Conservation (phyloP, 768 basidiomycete species). For the Arthromyces matolae region DNA sequence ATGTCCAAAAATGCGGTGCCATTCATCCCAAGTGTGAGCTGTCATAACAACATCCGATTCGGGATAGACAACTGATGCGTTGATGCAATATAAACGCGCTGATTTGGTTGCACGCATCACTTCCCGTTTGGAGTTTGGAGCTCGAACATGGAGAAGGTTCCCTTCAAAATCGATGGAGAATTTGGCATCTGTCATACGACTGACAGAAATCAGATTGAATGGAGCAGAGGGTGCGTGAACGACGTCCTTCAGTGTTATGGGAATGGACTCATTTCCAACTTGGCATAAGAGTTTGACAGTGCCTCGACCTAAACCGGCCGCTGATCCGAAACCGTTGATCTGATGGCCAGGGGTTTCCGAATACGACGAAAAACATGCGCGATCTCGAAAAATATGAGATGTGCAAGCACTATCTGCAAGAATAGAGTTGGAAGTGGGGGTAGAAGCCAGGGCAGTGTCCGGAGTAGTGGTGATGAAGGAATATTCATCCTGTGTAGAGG, state of each 20-base stretch:
- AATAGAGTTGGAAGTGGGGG: not conserved
- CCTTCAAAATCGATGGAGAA: slow-evolving; percentile 2
- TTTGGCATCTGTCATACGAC: slow-evolving; percentile 13
- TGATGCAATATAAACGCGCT: not conserved
- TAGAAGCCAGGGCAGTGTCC: not conserved
- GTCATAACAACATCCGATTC: not conserved
- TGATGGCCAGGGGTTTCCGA: slow-evolving; percentile 3
- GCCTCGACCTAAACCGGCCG: slow-evolving; percentile 1
- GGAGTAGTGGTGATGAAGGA: not conserved
- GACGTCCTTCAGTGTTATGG: not conserved
- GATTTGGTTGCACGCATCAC: not conserved
- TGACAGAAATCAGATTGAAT: slow-evolving; percentile 16
- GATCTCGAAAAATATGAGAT: slow-evolving; percentile 4
- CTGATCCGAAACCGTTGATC: slow-evolving; percentile 2
- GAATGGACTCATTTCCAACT: not conserved
- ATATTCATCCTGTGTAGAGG: slow-evolving; percentile 2
- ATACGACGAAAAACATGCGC: slow-evolving; percentile 3
- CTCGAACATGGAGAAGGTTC: not conserved
- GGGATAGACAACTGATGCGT: not conserved
- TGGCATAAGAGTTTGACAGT: not conserved
- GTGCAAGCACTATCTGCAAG: slow-evolving; percentile 7
- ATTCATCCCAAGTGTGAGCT: not conserved
- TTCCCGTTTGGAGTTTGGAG: not conserved
- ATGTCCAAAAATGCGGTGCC: not conserved
- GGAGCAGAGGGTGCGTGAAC: not conserved